Evolutionary conservation across 2,329 filamentous ascomycete genomes (phyloP).

Genomic region (Aspergillus costaricaensis): DNA sequence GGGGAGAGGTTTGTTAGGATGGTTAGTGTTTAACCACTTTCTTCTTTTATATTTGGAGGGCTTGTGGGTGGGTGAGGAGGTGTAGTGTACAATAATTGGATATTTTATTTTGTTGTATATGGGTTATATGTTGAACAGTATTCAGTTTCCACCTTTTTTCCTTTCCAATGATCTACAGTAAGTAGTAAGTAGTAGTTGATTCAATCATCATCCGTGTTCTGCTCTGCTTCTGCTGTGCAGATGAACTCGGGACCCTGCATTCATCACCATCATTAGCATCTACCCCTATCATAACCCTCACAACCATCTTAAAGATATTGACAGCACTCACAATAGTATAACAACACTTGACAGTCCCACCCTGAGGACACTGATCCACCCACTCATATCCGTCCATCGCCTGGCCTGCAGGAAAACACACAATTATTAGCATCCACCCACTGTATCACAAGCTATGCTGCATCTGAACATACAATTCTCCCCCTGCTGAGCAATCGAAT

Average conservation of each 20-base stretch:
- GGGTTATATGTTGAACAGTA: background rate
- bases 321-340: constrained; percentile 30
- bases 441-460: background rate
- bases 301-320: no score
- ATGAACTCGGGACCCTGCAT: background rate
- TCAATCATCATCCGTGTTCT: background rate
- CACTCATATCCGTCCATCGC: constrained; percentile 21
- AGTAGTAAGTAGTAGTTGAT: background rate
- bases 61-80: no score
- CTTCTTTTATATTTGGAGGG: no score
- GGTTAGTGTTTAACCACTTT: constrained; percentile 26
- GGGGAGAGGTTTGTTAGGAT: constrained; percentile 38
- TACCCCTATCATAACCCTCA: no score
- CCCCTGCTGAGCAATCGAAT: constrained; percentile 25
- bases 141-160: no score
- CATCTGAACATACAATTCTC: constrained; percentile 24
- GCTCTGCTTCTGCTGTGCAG: background rate
- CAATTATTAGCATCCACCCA: constrained; percentile 13
- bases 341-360: constrained; percentile 27
- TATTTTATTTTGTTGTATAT: background rate
- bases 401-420: constrained; percentile 13
- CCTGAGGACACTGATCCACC: constrained; percentile 28
- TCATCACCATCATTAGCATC: no score
- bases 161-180: background rate
- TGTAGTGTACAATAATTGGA: background rate